A percentile compares a stretch with the other conserved stretches of the same genome.
phyloP scores from a whole-genome alignment of 106 monocot species.

The Triglochin maritima region DNA sequence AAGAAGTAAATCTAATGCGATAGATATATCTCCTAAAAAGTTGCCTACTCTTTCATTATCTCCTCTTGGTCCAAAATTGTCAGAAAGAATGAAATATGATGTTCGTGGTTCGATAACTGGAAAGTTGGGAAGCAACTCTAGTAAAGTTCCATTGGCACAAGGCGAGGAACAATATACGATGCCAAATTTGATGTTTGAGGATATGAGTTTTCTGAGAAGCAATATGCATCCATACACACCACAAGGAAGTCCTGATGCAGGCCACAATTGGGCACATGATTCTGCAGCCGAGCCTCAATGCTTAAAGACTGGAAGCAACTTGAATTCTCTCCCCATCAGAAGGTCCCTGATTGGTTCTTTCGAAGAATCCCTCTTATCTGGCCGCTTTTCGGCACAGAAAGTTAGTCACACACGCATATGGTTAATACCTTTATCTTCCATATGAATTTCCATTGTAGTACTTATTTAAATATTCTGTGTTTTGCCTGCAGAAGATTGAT shows the following conservation, averaged over 20 bases:
- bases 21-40: slow-evolving; percentile 30
- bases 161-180: slow-evolving; percentile 12
- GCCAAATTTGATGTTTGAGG: slow-evolving; percentile 12
- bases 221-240: slow-evolving; percentile 37
- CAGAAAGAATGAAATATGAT: slow-evolving; percentile 42
- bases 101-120: slow-evolving; percentile 12
- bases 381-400: slow-evolving; percentile 59
- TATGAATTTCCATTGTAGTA: neutral
- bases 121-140: slow-evolving; percentile 22
- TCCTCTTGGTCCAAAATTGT: slow-evolving; percentile 77
- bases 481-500: slow-evolving; percentile 58
- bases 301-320: slow-evolving; percentile 23
- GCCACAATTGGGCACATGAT: slow-evolving; percentile 15
- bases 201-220: slow-evolving; percentile 16
- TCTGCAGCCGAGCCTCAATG: slow-evolving; percentile 24
- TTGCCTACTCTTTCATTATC: slow-evolving; percentile 63
- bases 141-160: slow-evolving; percentile 11
- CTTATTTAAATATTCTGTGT: neutral
- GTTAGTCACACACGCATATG: slow-evolving; percentile 42
- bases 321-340: slow-evolving; percentile 40
- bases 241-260: neutral
- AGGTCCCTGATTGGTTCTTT: slow-evolving; percentile 96
- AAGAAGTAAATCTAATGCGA: slow-evolving; percentile 6
- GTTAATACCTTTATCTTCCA: neutral
- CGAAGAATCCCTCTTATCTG: slow-evolving; percentile 96